A percentile compares a stretch with the other conserved stretches of the same genome.
Conservation (phyloP, 2,329 filamentous ascomycete genomes). For the Tolypocladium capitatum region DNA sequence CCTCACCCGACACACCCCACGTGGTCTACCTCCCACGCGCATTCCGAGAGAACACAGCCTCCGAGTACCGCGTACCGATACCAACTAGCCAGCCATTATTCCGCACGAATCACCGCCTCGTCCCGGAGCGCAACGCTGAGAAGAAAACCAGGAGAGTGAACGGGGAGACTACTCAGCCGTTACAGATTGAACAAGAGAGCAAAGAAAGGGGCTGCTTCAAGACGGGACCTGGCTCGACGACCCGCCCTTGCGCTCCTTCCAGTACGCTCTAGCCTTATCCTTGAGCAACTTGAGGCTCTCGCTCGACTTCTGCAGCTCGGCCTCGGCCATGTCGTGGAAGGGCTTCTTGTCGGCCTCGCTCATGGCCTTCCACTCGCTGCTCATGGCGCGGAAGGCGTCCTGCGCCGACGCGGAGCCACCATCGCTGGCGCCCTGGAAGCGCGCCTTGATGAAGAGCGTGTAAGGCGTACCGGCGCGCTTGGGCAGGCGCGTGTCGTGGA, state of each 20-base stretch:
- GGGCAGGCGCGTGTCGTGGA: conserved; percentile 36
- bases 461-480: conserved; percentile 22
- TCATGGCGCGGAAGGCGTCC: conserved; percentile 13
- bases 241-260: conserved; percentile 4
- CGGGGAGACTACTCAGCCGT: background rate
- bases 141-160: background rate
- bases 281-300: conserved; percentile 14
- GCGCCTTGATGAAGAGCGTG: conserved; percentile 23
- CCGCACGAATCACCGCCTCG: background rate
- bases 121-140: background rate
- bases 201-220: background rate
- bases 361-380: conserved; percentile 29
- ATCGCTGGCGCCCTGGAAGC: conserved; percentile 16
- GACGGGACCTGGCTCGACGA: conserved; percentile 2
- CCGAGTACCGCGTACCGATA: background rate
- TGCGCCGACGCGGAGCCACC: conserved; percentile 3
- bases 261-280: conserved; percentile 12
- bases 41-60: background rate
- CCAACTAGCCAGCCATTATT: background rate
- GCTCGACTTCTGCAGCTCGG: conserved; percentile 4
- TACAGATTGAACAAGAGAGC: background rate
- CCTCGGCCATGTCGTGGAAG: conserved; percentile 19
- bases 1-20: background rate
- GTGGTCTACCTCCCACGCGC: background rate
- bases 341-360: conserved; percentile 26